phyloP scores from a whole-genome alignment of 2,329 filamentous ascomycete species.

The Colletotrichum gigasporum region DNA sequence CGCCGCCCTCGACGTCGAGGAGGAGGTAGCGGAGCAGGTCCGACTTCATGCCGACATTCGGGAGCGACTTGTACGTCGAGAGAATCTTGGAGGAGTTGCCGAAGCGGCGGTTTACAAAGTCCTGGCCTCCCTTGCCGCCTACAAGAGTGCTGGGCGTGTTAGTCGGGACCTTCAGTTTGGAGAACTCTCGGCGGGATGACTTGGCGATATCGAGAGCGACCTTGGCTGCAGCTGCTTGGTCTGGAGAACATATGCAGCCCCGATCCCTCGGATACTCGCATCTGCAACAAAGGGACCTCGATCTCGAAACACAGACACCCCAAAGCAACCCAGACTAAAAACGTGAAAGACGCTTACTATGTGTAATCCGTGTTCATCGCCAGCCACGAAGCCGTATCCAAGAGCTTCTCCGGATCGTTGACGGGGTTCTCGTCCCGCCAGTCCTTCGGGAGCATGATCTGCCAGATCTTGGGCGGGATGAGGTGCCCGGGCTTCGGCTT shows the following conservation, averaged over 20 bases:
- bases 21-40: slow-evolving; percentile 76
- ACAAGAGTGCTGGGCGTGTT: slow-evolving; percentile 36
- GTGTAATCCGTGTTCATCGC: slow-evolving; percentile 28
- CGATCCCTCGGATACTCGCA: no score
- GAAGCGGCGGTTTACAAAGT: slow-evolving; percentile 35
- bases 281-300: neutral
- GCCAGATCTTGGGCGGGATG: slow-evolving; percentile 29
- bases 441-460: slow-evolving; percentile 29
- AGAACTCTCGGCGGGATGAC: no score
- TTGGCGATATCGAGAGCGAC: no score
- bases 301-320: neutral
- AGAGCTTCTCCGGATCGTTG: slow-evolving; percentile 10
- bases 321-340: neutral
- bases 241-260: no score
- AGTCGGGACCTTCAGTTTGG: neutral
- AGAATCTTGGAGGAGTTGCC: slow-evolving; percentile 31
- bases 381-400: slow-evolving; percentile 29
- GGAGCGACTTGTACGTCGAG: slow-evolving; percentile 35
- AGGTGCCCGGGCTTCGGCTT: slow-evolving; percentile 1
- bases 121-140: slow-evolving; percentile 35
- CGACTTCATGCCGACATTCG: slow-evolving; percentile 58
- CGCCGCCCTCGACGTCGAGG: slow-evolving; percentile 79
- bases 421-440: neutral
- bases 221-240: no score
- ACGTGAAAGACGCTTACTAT: slow-evolving; percentile 18